These are phyloP conservation scores for Didymella exigua DNA, from an alignment of 2,329 filamentous ascomycete genomes.

Conservation along the genomic window DNA sequence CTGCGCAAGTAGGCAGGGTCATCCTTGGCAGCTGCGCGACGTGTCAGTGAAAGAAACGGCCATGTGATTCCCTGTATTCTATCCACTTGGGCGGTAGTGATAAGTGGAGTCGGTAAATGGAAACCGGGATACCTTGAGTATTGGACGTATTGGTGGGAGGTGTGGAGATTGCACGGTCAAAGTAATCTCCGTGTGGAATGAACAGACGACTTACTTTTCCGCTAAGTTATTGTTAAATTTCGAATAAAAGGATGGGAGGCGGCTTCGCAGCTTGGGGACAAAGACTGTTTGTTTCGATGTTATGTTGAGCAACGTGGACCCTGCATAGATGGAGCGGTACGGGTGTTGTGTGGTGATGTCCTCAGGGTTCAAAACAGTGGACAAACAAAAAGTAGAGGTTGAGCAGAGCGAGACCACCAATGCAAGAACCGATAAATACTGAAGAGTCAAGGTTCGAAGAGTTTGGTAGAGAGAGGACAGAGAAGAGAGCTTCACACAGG, in stretches of 20 bases:
- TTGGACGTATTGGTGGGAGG: background rate
- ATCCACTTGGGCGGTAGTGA: background rate
- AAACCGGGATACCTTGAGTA: background rate
- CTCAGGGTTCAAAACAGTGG: background rate
- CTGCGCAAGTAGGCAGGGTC: too few relatives aligned
- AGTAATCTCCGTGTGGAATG: constrained; percentile 9
- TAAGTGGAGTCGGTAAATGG: background rate
- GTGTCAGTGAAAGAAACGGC: constrained; percentile 13
- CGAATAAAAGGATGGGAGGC: too few relatives aligned
- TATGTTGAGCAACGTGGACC: constrained; percentile 11
- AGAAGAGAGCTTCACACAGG: constrained; percentile 13
- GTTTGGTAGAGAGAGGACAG: background rate
- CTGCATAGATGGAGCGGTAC: constrained; percentile 2
- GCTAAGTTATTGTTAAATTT: too few relatives aligned
- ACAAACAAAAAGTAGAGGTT: background rate
- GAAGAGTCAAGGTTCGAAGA: background rate
- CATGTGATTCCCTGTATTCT: background rate
- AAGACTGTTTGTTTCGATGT: constrained; percentile 9
- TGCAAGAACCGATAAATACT: background rate
- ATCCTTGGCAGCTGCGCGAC: constrained; percentile 8
- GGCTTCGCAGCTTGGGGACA: too few relatives aligned
- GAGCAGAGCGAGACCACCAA: background rate
- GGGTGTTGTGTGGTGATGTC: constrained; percentile 1
- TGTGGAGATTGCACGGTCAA: constrained; percentile 7
- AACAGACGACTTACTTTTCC: background rate